These are phyloP conservation scores for Xylaria palmicola DNA, from an alignment of 495 filamentous ascomycete genomes.

Conservation along the genomic window DNA sequence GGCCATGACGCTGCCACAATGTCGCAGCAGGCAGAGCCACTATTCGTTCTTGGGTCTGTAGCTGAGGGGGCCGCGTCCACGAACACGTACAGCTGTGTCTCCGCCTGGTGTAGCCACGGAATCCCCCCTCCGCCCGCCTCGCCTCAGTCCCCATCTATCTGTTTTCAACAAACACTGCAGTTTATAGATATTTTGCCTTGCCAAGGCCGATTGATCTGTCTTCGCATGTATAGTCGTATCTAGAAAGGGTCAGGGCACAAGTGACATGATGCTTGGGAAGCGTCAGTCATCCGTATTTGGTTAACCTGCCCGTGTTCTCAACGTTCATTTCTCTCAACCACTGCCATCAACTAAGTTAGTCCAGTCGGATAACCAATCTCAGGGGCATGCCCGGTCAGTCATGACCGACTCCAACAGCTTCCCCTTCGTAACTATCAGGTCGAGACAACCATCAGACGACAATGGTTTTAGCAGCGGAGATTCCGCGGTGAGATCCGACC, in stretches of 20 bases:
- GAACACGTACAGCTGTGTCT: not conserved
- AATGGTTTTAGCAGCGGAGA: constrained; percentile 46
- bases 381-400: constrained; percentile 1
- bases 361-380: not conserved
- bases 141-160: not conserved
- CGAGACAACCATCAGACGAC: constrained; percentile 41
- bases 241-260: constrained; percentile 1
- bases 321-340: not conserved
- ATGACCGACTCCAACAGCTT: constrained; percentile 33
- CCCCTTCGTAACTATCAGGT: constrained; percentile 45
- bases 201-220: not conserved
- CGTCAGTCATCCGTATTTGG: constrained; percentile 8
- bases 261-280: not conserved
- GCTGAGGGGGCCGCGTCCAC: constrained; percentile 1
- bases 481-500: constrained; percentile 43
- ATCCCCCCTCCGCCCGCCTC: not conserved
- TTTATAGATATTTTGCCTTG: not conserved
- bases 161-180: not conserved
- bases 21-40: constrained; percentile 12
- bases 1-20: constrained; percentile 22
- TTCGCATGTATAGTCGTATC: not conserved
- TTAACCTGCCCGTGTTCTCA: constrained; percentile 3
- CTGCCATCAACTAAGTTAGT: not conserved
- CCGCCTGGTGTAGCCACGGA: not conserved
- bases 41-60: not conserved